Evolutionary conservation across 768 basidiomycete genomes (phyloP).

Genomic region (Boletus bicolor): DNA sequence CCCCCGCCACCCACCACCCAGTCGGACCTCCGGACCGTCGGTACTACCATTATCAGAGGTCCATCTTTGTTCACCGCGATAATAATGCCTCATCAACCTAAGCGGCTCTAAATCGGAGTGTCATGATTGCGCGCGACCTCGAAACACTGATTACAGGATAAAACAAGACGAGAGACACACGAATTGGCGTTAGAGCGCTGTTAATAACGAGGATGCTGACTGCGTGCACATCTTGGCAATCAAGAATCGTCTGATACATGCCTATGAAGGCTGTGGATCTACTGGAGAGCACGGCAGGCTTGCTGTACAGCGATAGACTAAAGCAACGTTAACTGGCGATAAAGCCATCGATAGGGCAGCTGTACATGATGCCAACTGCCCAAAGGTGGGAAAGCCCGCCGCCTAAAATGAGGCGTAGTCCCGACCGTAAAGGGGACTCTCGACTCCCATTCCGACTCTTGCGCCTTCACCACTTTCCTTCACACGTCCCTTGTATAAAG

Average conservation of each 20-base stretch:
- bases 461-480: constrained; percentile 16
- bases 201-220: not conserved
- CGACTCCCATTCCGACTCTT: constrained; percentile 10
- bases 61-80: too few species aligned
- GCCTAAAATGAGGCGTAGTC: constrained; percentile 22
- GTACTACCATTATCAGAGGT: not conserved
- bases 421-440: constrained; percentile 25
- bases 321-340: not conserved
- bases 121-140: not conserved
- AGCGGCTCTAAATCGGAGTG: not conserved
- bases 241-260: not conserved
- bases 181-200: constrained; percentile 31
- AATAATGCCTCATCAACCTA: not conserved
- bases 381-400: constrained; percentile 27
- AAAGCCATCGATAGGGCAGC: constrained; percentile 4
- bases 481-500: constrained; percentile 33
- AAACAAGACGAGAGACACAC: not conserved
- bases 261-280: not conserved
- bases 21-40: not conserved
- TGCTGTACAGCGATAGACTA: not conserved
- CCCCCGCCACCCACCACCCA: constrained; percentile 13
- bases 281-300: not conserved
- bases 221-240: not conserved
- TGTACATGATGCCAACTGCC: not conserved
- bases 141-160: not conserved